Percentiles rank a stretch among this genome's conserved stretches.
These are phyloP conservation scores for Allium cepa DNA, from an alignment of 106 monocot species.

Conservation along the genomic window DNA sequence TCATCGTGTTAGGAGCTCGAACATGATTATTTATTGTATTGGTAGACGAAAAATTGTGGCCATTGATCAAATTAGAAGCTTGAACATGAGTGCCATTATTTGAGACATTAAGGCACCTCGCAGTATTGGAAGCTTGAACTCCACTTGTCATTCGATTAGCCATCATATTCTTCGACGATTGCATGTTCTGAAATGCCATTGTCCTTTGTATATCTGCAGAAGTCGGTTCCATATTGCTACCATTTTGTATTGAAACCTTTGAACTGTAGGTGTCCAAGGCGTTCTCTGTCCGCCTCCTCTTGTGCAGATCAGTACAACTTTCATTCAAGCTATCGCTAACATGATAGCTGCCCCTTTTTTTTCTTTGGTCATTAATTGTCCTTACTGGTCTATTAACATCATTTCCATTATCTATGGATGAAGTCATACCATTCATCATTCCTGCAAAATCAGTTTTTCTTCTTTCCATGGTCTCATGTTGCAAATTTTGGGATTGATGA, in stretches of 20 bases:
- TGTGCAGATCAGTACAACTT: conserved; percentile 11
- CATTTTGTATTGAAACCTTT: conserved; percentile 10
- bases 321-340: conserved; percentile 1
- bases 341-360: neutral
- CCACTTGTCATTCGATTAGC: conserved; percentile 2
- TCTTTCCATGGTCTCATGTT: neutral
- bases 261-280: neutral
- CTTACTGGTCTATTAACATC: neutral
- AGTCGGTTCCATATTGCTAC: neutral
- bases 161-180: conserved; percentile 9
- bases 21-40: neutral
- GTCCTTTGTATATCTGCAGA: conserved; percentile 24
- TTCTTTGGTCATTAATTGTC: neutral
- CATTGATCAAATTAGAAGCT: neutral
- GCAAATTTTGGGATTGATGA: neutral
- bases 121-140: conserved; percentile 1
- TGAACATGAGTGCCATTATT: neutral
- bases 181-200: conserved; percentile 16
- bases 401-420: neutral
- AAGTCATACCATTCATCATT: conserved; percentile 1
- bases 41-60: conserved; percentile 3
- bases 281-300: conserved; percentile 40
- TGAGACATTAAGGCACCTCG: neutral
- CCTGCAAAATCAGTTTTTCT: neutral
- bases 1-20: no score